Base-by-base conservation (phyloP, 306 rosid species). In the Quercus variabilis region DNA sequence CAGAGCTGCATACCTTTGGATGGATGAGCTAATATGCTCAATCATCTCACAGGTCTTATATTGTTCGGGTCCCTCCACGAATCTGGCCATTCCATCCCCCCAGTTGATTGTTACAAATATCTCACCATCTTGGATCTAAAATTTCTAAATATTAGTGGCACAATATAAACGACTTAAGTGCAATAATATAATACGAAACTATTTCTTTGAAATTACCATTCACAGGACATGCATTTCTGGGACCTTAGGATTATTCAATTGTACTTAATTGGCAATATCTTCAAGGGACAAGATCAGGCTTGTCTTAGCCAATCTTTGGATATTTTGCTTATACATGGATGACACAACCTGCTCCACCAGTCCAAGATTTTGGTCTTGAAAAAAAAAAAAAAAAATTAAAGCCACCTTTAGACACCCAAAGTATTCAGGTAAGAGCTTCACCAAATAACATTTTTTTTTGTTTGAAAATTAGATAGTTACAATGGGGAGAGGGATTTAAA, bases 211-310 rank as follows among this genome's bases (percentile, higher is more conserved):
- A 74, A 55, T 60, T 82, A 94, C 96, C 98, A 94, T 94, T 90
- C 87, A 97, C 57, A 94, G 91, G 58, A 93, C 97, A 75, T 90
- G 98, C 97, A 89, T 90, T 86, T 94, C 96, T 49, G 88, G 92
- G 77, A 92, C 97, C 87, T 90, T 90, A 8, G 96, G 78, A 26
- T 85, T 88, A 86, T 87, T 88, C 77, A 92, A 81, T 49, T 94
- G 92, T 73, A 92, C 96, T 12, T 86, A 76, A 82, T 78, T 85
- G 78, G 95, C 98, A 71, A 93, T 93, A 76, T 93, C 97, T 87
- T 90, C 91, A 56, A 93, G 92, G 69, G 95, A 93, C 80, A 93
- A 93, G 75, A 93, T 93, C 87, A 89, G 81, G 86, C 90, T 90
- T 60, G 95, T 91, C 79, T 93, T 91, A 12, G 92, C 89, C 81